phyloP scores from a whole-genome alignment of 352 stramenopile species.

The Peronospora tabacina region DNA sequence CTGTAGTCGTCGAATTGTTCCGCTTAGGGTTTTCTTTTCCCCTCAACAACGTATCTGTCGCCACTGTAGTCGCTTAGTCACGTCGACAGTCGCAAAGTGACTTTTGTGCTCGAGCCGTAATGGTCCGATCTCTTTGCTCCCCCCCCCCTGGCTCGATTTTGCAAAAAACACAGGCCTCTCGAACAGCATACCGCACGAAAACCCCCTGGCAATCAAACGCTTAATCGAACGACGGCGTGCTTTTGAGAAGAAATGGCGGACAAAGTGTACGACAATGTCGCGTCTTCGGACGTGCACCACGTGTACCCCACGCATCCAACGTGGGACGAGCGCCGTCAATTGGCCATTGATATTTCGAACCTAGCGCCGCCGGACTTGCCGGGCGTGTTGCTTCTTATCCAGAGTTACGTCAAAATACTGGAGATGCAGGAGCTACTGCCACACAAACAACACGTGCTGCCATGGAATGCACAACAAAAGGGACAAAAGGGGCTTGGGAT shows the following conservation, averaged over 20 bases:
- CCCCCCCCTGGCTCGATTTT: slow-evolving; percentile 18
- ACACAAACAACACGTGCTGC: slow-evolving; percentile 17
- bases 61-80: slow-evolving; percentile 3
- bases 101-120: slow-evolving; percentile 4
- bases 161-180: slow-evolving; percentile 5
- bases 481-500: background rate
- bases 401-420: slow-evolving; percentile 30
- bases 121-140: slow-evolving; percentile 20
- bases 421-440: slow-evolving; percentile 29
- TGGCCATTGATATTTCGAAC: slow-evolving; percentile 60
- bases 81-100: slow-evolving; percentile 12
- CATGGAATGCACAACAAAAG: slow-evolving; percentile 17
- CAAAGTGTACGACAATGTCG: slow-evolving; percentile 22
- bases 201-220: background rate
- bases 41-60: slow-evolving; percentile 5
- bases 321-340: slow-evolving; percentile 62
- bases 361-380: slow-evolving; percentile 59
- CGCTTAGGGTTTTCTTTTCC: slow-evolving; percentile 21
- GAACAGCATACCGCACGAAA: slow-evolving; percentile 4
- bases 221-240: too few species aligned
- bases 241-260: slow-evolving; percentile 15
- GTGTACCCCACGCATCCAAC: slow-evolving; percentile 27
- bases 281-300: slow-evolving; percentile 14
- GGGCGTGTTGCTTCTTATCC: slow-evolving; percentile 55
- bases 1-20: slow-evolving; percentile 23